Evolutionary conservation across 2,329 filamentous ascomycete species (phyloP).

Genomic region (Penicillium freii): DNA sequence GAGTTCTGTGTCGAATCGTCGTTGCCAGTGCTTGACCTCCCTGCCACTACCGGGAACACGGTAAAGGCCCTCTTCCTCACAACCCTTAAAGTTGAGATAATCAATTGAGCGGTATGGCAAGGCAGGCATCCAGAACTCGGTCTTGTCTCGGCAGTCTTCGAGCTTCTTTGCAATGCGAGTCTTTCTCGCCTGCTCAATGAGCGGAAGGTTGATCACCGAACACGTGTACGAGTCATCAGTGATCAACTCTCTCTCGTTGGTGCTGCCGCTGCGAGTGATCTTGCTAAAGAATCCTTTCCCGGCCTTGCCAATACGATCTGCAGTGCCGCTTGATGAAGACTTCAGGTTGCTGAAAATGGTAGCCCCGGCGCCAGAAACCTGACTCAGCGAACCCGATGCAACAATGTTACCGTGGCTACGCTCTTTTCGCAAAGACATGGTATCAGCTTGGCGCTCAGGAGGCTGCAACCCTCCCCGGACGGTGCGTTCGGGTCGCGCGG

Average conservation of each 20-base stretch:
- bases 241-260: slow-evolving; percentile 63
- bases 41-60: slow-evolving; percentile 86
- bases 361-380: slow-evolving; percentile 56
- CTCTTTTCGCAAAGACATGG: slow-evolving; percentile 35
- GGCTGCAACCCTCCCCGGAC: slow-evolving; percentile 62
- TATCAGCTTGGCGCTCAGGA: slow-evolving; percentile 59
- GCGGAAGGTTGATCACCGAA: slow-evolving; percentile 79
- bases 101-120: slow-evolving; percentile 95
- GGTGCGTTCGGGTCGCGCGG: slow-evolving; percentile 64
- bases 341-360: slow-evolving; percentile 72
- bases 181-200: slow-evolving; percentile 84
- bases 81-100: slow-evolving; percentile 91
- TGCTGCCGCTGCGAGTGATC: slow-evolving; percentile 67
- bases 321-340: slow-evolving; percentile 69
- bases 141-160: slow-evolving; percentile 87
- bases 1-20: slow-evolving; percentile 81
- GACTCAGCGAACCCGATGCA: slow-evolving; percentile 47
- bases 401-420: slow-evolving; percentile 37
- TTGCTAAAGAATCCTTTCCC: slow-evolving; percentile 83
- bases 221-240: slow-evolving; percentile 82
- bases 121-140: slow-evolving; percentile 97
- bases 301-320: slow-evolving; percentile 67
- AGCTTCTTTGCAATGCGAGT: slow-evolving; percentile 89
- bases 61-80: slow-evolving; percentile 90
- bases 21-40: slow-evolving; percentile 90